A percentile compares a stretch with the other conserved stretches of the same genome.
These are phyloP conservation scores for Amphirosellinia nigrospora DNA, from an alignment of 495 filamentous ascomycete species.

Conservation along the genomic window DNA sequence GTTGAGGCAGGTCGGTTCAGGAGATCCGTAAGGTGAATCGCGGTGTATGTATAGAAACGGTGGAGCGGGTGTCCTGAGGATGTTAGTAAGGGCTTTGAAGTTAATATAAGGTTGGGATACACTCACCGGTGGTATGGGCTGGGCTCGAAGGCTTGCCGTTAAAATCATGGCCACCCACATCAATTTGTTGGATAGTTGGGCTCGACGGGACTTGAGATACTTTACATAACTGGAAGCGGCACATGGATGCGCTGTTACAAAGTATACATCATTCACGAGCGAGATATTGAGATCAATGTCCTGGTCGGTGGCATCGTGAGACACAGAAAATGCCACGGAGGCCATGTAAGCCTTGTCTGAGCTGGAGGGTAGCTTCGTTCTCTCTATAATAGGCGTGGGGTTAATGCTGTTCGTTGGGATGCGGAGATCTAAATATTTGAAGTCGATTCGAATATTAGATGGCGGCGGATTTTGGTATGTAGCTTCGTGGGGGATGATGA, in stretches of 20 bases:
- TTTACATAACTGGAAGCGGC: conserved; percentile 60
- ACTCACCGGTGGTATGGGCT: conserved; percentile 48
- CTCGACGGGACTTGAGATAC: conserved; percentile 55
- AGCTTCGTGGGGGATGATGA: conserved; percentile 61
- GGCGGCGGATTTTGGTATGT: conserved; percentile 51
- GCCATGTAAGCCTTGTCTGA: conserved; percentile 54
- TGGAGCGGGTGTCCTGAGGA: conserved; percentile 68
- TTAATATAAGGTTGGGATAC: neutral
- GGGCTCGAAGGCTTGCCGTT: conserved; percentile 47
- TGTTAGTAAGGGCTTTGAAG: conserved; percentile 27
- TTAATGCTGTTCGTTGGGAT: conserved; percentile 43
- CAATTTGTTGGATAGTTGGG: conserved; percentile 58
- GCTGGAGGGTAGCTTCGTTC: conserved; percentile 41
- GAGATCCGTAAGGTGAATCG: conserved; percentile 59
- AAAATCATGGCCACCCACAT: conserved; percentile 50
- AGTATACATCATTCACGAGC: conserved; percentile 67
- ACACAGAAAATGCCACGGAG: conserved; percentile 58
- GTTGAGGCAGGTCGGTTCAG: conserved; percentile 46
- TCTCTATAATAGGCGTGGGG: conserved; percentile 43
- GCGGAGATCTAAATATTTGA: conserved; percentile 51
- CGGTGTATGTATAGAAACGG: conserved; percentile 63
- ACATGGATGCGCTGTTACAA: conserved; percentile 70
- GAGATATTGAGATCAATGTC: conserved; percentile 52
- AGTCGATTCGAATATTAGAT: conserved; percentile 46
- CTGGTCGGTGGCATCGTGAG: conserved; percentile 41